Percentiles rank a stretch among this genome's conserved stretches.
phyloP scores from a whole-genome alignment of 2,329 filamentous ascomycete genomes.

The Ascochyta koolunga region DNA sequence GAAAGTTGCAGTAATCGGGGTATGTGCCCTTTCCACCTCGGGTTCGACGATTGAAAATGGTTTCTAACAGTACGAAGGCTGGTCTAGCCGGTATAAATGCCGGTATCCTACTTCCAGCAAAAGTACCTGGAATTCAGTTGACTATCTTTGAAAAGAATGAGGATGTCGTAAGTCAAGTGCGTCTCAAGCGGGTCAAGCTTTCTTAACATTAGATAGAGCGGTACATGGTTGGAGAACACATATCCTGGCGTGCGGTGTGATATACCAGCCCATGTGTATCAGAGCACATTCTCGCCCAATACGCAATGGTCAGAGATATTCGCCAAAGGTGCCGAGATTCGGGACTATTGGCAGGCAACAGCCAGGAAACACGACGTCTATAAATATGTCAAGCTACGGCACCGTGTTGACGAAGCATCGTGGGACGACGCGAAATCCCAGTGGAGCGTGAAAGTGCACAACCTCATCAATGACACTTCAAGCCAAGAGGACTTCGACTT shows the following conservation, averaged over 20 bases:
- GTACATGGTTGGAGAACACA: conserved; percentile 47
- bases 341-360: conserved; percentile 49
- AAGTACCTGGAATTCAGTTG: conserved; percentile 70
- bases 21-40: not conserved
- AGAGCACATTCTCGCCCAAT: conserved; percentile 52
- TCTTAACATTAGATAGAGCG: conserved; percentile 22
- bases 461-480: conserved; percentile 53
- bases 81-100: conserved; percentile 68
- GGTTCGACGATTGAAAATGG: not conserved
- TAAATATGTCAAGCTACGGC: conserved; percentile 47
- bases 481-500: conserved; percentile 34
- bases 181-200: not conserved
- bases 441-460: conserved; percentile 64
- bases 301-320: conserved; percentile 53
- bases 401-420: conserved; percentile 45
- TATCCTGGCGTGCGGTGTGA: conserved; percentile 45
- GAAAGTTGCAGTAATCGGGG: conserved; percentile 65
- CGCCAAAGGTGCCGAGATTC: conserved; percentile 49
- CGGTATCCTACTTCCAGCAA: conserved; percentile 69
- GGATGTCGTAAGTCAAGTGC: conserved; percentile 42
- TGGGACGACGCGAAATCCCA: conserved; percentile 54
- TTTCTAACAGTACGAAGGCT: conserved; percentile 42
- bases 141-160: conserved; percentile 55
- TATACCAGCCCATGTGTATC: conserved; percentile 48
- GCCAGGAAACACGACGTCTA: conserved; percentile 51